phyloP scores from a whole-genome alignment of 2,329 filamentous ascomycete genomes.

The Monilinia fructicola region DNA sequence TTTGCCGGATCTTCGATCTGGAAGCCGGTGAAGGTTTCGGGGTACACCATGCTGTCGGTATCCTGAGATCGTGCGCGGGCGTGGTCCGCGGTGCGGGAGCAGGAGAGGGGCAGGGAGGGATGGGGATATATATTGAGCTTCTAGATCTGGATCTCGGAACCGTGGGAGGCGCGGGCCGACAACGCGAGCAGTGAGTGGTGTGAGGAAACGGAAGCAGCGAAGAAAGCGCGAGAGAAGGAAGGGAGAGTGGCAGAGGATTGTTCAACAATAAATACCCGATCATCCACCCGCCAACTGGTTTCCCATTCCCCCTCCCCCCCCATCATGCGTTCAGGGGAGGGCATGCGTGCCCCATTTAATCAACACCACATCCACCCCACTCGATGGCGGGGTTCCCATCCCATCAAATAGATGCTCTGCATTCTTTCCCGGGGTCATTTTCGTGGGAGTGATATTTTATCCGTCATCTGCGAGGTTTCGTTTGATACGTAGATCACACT shows the following conservation, averaged over 20 bases:
- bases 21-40: conserved; percentile 61
- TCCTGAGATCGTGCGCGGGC: too few relatives aligned
- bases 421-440: background rate
- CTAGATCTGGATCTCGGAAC: too few relatives aligned
- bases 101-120: background rate
- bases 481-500: conserved; percentile 18
- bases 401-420: conserved; percentile 4
- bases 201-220: background rate
- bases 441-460: conserved; percentile 11
- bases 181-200: background rate
- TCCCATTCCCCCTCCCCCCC: conserved; percentile 6
- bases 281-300: conserved; percentile 1
- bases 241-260: background rate
- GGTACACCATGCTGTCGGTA: conserved; percentile 43
- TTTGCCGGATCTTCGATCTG: conserved; percentile 47
- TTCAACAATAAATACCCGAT: conserved; percentile 14
- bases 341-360: background rate
- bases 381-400: background rate
- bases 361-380: background rate
- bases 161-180: background rate
- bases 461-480: background rate
- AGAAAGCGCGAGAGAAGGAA: background rate
- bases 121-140: background rate
- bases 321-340: background rate
- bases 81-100: background rate